Evolutionary conservation across 2,329 filamentous ascomycete genomes (phyloP), one percentile per base, ranked within the genome.

Genomic region (Penicillium sp.): DNA sequence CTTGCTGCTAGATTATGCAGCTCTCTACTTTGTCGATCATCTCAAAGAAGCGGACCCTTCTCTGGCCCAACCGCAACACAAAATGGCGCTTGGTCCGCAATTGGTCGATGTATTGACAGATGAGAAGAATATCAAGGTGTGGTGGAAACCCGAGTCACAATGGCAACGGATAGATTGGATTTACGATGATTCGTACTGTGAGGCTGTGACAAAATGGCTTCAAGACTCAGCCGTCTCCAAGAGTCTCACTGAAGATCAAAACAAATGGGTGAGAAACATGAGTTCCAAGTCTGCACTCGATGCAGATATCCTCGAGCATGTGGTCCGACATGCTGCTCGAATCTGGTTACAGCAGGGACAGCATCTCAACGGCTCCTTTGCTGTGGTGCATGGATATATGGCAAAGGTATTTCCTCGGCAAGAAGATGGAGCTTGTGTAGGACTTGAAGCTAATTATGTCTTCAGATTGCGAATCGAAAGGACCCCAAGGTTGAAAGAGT

Each of bases 141-240:
- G 58, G 60, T 64, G 60, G 60, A 49, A 28, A 8, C 37, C 37
- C 11, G 13, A 42, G 6, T 36, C 38, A 12, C 31, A 39, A 16
- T 48, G 38, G 49, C 34, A 45, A 38, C 40, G 53, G 8, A 12
- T 4, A 9, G 18, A 34, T 31, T 64, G 61, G 61, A 41, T 60
- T 16, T 57, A 57, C 29, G 18, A 39, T 4, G 61, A 64, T 38
- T 46, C 49, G 0, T 49, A 49, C 27, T 37, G 36, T 6, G 52
- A 54, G 6, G 40, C 41, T 18, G 40, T 53, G 3, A 41, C 62
- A 36, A 59, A 56, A 35, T 64, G 61, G 60, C 54, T 64, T 19
- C 61, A 58, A 31, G 57, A 64, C 46, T 61, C 61, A n/a, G 60
- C 60, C 6, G 57, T 64, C 31, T 57, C 55, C 9, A 62, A 59